Base-by-base conservation (phyloP, 805 yeast species). In the Lipomyces sp. region DNA sequence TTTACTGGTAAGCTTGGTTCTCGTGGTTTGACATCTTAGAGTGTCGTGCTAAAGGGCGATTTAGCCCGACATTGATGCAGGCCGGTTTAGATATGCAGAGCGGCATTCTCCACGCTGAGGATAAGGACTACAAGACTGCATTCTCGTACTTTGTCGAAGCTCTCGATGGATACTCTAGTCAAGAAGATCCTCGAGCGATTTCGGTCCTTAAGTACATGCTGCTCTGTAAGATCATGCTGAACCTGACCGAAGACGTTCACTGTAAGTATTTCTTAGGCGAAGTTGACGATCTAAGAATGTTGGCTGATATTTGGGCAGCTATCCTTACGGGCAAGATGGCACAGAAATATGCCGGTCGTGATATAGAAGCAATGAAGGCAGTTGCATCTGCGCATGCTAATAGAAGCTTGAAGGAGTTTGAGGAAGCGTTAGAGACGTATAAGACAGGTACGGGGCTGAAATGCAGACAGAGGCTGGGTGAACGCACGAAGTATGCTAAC, bases 91-190 rank as follows among this genome's bases (percentile, higher is more conserved):
- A 95, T 77, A 85, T 91, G 80, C 92, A 94, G 88, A 88, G 96
- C 76, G 99, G 99, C 73, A 87, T 94, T 64, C 84, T 95, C 69
- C 96, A 94, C 80, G 97, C 98, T 50, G 98, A 95, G 79, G 98
- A 95, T 74, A 90, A 90, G 77, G 99, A 95, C 78, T 96, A 90
- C 80, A 90, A 91, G 76, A 95, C 99, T 10, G 97, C 98, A 11
- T 95, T 85, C 76, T 92, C 98, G 5, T 95, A 95, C 78, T 95
- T 95, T 75, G 93, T 86, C 75, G 99, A 95, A 80, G 89, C 97
- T 24, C 92, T 94, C 74, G 99, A 95, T 78, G 94, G 94, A 55
- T 95, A 86, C 78, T 85, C 90, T 24, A 88, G 88, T 65, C 87
- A 84, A 60, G 87, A 86, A 66, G 80, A 80, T 60, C 75, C 77